Percentiles rank a stretch among this genome's conserved stretches.
Conservation (phyloP, 371 early-diverging fungal genomes). For the Basidiobolus meristosporus region DNA sequence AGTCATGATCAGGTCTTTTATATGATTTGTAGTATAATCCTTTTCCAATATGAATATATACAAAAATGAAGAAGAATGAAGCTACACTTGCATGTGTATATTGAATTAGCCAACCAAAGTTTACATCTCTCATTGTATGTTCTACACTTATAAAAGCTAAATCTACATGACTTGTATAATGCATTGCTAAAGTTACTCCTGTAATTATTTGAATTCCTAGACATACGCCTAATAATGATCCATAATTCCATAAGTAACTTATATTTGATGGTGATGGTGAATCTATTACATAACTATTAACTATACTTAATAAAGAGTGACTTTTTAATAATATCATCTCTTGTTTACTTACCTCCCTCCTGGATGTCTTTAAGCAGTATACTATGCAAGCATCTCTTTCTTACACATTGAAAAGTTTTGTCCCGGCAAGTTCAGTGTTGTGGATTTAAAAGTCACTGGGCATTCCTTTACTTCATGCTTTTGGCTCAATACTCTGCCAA, state of each 20-base stretch:
- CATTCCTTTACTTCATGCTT: no score
- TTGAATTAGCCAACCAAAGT: constrained; percentile 35
- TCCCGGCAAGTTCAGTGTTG: no score
- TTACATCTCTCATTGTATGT: constrained; percentile 28
- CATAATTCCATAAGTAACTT: constrained; percentile 34
- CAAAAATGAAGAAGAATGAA: constrained; percentile 31
- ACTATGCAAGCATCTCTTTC: no score
- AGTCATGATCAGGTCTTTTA: no score
- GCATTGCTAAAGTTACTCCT: constrained; percentile 31
- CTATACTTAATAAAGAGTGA: constrained; percentile 28
- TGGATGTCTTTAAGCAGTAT: no score
- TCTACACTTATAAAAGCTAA: constrained; percentile 23
- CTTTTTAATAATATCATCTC: constrained; percentile 23
- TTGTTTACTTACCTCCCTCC: no score
- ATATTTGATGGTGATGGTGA: constrained; percentile 37
- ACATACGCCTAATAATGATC: constrained; percentile 35
- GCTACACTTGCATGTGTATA: constrained; percentile 40
- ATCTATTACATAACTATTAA: constrained; percentile 38
- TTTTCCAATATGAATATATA: constrained; percentile 33
- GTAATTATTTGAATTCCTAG: constrained; percentile 31
- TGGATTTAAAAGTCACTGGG: no score
- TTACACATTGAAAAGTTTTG: no score
- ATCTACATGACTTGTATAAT: constrained; percentile 17
- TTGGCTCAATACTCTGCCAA: no score
- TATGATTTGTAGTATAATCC: constrained; percentile 37